Percentiles rank a stretch among this genome's conserved stretches.
These are phyloP conservation scores for Malassezia arunalokei DNA, from an alignment of 1,284 basidiomycete genomes.

Conservation along the genomic window DNA sequence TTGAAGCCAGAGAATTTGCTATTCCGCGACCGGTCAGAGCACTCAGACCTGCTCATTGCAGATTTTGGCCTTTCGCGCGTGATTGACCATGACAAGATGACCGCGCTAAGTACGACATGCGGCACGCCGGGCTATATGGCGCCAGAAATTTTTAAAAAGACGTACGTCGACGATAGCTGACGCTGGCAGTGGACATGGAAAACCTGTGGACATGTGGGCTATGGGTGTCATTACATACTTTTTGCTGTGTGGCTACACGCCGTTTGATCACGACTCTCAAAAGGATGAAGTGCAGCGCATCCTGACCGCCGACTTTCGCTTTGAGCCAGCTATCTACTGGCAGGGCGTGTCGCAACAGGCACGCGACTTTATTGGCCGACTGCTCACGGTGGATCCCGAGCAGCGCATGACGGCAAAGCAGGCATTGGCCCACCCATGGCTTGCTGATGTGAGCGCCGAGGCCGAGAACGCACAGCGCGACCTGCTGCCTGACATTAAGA, in stretches of 20 bases:
- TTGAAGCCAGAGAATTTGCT: slow-evolving; percentile 94
- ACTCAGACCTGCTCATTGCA: slow-evolving; percentile 89
- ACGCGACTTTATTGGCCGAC: slow-evolving; percentile 37
- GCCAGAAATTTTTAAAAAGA: slow-evolving; percentile 90
- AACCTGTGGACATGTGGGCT: slow-evolving; percentile 75
- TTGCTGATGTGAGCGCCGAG: slow-evolving; percentile 6
- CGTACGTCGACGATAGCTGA: neutral
- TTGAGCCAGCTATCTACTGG: slow-evolving; percentile 42
- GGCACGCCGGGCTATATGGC: slow-evolving; percentile 93
- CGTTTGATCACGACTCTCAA: slow-evolving; percentile 42
- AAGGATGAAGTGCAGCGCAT: slow-evolving; percentile 45
- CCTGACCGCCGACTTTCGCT: slow-evolving; percentile 40
- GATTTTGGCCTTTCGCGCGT: slow-evolving; percentile 81
- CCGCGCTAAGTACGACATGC: slow-evolving; percentile 81
- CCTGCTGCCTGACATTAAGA: slow-evolving; percentile 43
- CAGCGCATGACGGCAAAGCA: slow-evolving; percentile 31
- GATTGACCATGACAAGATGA: slow-evolving; percentile 80
- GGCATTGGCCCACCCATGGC: slow-evolving; percentile 38
- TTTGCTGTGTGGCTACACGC: slow-evolving; percentile 43
- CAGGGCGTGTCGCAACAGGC: slow-evolving; percentile 32
- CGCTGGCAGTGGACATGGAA: slow-evolving; percentile 66
- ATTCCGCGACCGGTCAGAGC: slow-evolving; percentile 77
- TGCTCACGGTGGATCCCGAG: slow-evolving; percentile 36
- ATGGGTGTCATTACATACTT: slow-evolving; percentile 46
- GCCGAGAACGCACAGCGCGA: slow-evolving; percentile 26